phyloP scores from a whole-genome alignment of 495 filamentous ascomycete genomes.

The Tuber borchii region DNA sequence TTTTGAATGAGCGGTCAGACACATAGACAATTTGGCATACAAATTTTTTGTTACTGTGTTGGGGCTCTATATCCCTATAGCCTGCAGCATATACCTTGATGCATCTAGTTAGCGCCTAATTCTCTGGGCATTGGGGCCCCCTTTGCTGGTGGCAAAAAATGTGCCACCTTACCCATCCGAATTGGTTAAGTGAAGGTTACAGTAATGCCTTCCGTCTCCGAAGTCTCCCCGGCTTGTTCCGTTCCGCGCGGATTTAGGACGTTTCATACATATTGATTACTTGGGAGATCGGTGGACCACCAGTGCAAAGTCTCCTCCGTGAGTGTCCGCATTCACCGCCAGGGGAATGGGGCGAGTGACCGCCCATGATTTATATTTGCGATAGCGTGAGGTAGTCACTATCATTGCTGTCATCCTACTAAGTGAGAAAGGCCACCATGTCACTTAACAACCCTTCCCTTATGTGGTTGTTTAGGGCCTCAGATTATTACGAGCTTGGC shows the following conservation, averaged over 20 bases:
- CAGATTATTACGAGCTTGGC: neutral
- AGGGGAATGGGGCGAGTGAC: neutral
- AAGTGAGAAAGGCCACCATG: neutral
- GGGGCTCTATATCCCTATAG: too few species aligned
- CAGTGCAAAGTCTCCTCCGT: neutral
- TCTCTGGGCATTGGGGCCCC: neutral
- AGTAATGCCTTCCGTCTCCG: neutral
- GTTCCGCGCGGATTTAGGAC: neutral
- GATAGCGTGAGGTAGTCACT: neutral
- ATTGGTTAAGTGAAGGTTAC: neutral
- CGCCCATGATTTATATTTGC: neutral
- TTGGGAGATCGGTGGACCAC: neutral
- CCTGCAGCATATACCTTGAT: neutral
- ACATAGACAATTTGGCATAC: too few species aligned
- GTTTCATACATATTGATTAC: neutral
- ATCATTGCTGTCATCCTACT: neutral
- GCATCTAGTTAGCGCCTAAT: too few species aligned
- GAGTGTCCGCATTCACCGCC: neutral
- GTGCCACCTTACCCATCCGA: neutral
- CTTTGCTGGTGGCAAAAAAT: neutral
- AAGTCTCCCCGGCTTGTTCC: neutral
- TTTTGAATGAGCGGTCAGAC: too few species aligned
- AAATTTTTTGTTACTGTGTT: too few species aligned
- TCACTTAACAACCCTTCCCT: neutral
- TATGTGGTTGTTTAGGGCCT: neutral